Conservation (phyloP, 2,329 filamentous ascomycete species). For the Colletotrichum aenigma region DNA sequence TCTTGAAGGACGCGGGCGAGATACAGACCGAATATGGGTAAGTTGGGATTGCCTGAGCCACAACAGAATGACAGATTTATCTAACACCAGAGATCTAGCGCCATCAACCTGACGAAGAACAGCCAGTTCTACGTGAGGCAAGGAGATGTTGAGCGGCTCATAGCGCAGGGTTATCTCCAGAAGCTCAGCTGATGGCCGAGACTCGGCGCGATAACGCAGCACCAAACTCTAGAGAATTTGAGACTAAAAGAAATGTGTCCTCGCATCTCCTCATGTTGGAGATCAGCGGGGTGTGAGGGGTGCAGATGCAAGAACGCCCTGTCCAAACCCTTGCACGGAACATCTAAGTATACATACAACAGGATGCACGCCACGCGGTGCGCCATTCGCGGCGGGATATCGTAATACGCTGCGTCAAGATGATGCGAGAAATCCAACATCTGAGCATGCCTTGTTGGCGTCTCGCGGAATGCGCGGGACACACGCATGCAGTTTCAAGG, state of each 20-base stretch:
- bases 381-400: background rate
- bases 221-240: background rate
- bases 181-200: constrained; percentile 72
- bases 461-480: background rate
- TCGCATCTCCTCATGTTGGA: background rate
- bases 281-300: background rate
- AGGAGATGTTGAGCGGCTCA: constrained; percentile 92
- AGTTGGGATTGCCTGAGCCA: constrained; percentile 35
- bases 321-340: background rate
- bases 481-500: constrained; percentile 1
- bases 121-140: constrained; percentile 97
- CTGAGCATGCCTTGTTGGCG: background rate
- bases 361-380: background rate
- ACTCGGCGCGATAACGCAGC: background rate
- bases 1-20: constrained; percentile 95
- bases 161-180: constrained; percentile 93
- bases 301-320: background rate
- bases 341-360: background rate
- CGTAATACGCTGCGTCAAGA: background rate
- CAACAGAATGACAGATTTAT: constrained; percentile 9
- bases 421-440: background rate
- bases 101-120: constrained; percentile 96
- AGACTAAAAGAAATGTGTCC: background rate
- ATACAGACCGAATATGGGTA: constrained; percentile 99
- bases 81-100: constrained; percentile 53